phyloP scores from a whole-genome alignment of 352 stramenopile species.

The Globisporangium sylvaticum region DNA sequence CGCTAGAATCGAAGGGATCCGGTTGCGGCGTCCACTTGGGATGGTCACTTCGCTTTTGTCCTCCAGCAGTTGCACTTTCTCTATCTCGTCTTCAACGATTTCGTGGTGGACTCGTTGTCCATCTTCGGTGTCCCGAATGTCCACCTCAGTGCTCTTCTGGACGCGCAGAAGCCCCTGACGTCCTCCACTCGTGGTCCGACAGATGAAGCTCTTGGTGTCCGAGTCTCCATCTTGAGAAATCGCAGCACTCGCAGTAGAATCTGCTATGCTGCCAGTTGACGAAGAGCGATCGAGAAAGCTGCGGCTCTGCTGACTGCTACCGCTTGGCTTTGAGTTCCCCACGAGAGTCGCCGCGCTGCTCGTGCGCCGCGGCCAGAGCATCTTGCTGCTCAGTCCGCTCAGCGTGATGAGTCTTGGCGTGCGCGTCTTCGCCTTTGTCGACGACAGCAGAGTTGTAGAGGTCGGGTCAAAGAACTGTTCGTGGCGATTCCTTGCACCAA shows the following conservation, averaged over 20 bases:
- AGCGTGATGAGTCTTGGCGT: conserved; percentile 17
- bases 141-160: conserved; percentile 14
- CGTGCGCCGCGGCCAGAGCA: conserved; percentile 8
- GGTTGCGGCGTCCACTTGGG: background rate
- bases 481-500: conserved; percentile 31
- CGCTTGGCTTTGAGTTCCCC: background rate
- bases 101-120: background rate
- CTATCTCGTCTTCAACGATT: conserved; percentile 1
- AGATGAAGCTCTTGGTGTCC: conserved; percentile 29
- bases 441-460: background rate
- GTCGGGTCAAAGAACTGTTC: conserved; percentile 9
- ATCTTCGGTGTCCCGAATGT: conserved; percentile 2
- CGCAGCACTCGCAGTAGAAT: background rate
- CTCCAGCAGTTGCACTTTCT: conserved; percentile 10
- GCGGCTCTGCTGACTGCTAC: background rate
- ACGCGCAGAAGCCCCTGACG: conserved; percentile 27
- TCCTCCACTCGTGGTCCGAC: conserved; percentile 17
- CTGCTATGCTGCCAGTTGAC: background rate
- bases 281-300: conserved; percentile 10
- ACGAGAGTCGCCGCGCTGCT: conserved; percentile 6
- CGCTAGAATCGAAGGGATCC: background rate
- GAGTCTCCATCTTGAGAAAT: conserved; percentile 3
- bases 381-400: conserved; percentile 11
- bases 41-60: background rate
- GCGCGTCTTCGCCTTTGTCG: background rate